Evolutionary conservation across 306 rosid genomes (phyloP).

Genomic region (Rosa persica): DNA sequence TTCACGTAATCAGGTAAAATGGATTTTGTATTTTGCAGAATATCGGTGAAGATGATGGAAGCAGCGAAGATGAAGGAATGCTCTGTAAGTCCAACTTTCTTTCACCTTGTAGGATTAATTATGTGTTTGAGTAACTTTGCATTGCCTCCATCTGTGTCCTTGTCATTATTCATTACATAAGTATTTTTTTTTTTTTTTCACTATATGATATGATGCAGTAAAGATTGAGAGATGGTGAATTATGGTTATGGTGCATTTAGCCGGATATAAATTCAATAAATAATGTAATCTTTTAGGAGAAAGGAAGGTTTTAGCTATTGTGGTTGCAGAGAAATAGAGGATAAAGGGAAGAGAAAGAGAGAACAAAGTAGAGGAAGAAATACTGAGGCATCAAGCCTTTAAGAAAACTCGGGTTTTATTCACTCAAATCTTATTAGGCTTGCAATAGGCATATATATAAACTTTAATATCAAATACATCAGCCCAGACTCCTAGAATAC

Average conservation of each 20-base stretch:
- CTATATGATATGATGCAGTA: neutral
- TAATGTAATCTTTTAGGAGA: neutral
- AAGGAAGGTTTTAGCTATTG: neutral
- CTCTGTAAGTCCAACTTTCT: slow-evolving; percentile 59
- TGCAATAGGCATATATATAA: neutral
- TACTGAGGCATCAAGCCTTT: neutral
- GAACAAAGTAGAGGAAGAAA: neutral
- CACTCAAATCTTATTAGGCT: neutral
- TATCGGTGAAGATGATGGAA: slow-evolving; percentile 59
- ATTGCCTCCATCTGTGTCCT: neutral
- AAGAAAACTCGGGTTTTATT: neutral
- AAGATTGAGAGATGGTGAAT: neutral
- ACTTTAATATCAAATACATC: too few species aligned
- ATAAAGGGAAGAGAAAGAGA: neutral
- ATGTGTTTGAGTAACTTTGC: slow-evolving; percentile 9
- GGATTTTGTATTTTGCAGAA: slow-evolving; percentile 43
- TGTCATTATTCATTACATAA: neutral
- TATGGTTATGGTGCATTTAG: neutral
- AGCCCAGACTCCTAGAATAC: too few species aligned
- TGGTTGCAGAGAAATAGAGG: neutral
- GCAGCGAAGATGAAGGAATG: slow-evolving; percentile 91
- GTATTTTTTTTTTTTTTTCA: neutral
- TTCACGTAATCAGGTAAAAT: slow-evolving; percentile 23
- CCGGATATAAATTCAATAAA: neutral
- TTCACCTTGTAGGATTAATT: slow-evolving; percentile 14